phyloP scores from a whole-genome alignment of 768 basidiomycete genomes.

The Psilocybe sp. region DNA sequence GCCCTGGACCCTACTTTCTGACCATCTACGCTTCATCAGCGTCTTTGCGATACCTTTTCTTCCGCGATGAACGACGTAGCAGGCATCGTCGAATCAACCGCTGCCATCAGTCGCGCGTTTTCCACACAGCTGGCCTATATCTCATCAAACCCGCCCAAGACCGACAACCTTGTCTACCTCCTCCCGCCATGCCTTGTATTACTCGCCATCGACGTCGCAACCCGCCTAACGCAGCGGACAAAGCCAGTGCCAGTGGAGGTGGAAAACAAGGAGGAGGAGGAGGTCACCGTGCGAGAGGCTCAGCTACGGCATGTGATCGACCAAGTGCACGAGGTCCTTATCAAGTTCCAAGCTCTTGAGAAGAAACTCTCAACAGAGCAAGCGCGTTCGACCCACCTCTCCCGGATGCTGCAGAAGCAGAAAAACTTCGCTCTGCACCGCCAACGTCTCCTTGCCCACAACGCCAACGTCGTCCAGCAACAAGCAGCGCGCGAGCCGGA shows the following conservation, averaged over 20 bases:
- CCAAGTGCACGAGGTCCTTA: constrained; percentile 23
- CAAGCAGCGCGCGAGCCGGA: constrained; percentile 3
- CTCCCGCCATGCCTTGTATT: constrained; percentile 31
- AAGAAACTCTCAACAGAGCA: constrained; percentile 20
- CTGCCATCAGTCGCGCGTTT: constrained; percentile 7
- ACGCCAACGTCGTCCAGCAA: not conserved
- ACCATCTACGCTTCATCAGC: no score
- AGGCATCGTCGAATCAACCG: not conserved
- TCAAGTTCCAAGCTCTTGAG: constrained; percentile 27
- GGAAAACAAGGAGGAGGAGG: not conserved
- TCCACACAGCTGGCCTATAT: constrained; percentile 12
- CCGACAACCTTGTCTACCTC: constrained; percentile 26
- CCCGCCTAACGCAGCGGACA: constrained; percentile 10
- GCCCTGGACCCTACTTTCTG: no score
- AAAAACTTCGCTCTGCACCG: constrained; percentile 24
- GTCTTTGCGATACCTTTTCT: no score
- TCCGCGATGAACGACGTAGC: no score
- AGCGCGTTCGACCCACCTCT: constrained; percentile 13
- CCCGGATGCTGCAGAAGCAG: constrained; percentile 20
- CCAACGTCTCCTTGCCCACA: constrained; percentile 16
- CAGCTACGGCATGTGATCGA: constrained; percentile 16
- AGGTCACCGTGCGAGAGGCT: constrained; percentile 3
- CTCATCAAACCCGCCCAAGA: constrained; percentile 13
- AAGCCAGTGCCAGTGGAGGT: not conserved
- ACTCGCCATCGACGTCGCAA: constrained; percentile 29